Evolutionary conservation across 148 eudicot genomes (phyloP).

Genomic region (Suaeda aralocaspica): DNA sequence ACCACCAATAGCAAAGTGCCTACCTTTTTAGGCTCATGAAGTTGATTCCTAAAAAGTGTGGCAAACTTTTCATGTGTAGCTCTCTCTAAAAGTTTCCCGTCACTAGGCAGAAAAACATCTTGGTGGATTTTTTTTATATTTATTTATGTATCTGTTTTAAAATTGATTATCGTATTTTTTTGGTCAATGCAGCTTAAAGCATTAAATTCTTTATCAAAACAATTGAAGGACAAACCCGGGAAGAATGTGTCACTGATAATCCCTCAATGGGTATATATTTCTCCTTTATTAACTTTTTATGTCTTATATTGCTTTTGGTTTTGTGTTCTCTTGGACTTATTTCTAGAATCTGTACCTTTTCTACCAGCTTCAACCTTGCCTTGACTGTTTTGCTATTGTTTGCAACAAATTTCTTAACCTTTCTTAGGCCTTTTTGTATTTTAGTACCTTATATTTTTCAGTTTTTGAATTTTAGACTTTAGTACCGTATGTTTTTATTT

Average conservation of each 20-base stretch:
- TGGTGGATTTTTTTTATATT: not conserved
- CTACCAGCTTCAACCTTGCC: not conserved
- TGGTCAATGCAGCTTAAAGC: constrained; percentile 74
- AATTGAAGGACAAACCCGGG: constrained; percentile 69
- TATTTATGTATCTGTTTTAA: not conserved
- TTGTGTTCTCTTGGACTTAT: not conserved
- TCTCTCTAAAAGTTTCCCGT: not conserved
- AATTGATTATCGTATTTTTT: not conserved
- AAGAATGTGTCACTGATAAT: constrained; percentile 63
- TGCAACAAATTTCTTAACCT: not conserved
- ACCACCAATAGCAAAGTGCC: not conserved
- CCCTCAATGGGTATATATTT: constrained; percentile 81
- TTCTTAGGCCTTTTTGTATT: too few species aligned
- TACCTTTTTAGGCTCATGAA: not conserved
- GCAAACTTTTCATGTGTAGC: not conserved
- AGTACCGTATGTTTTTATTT: too few species aligned
- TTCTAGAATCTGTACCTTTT: constrained; percentile 7
- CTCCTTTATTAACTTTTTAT: constrained; percentile 10
- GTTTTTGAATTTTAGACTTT: too few species aligned
- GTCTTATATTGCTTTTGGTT: not conserved
- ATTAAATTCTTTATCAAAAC: constrained; percentile 54
- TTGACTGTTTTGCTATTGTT: not conserved
- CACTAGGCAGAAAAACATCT: not conserved
- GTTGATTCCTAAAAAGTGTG: not conserved
- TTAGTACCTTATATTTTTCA: too few species aligned